These are phyloP conservation scores for Hypomyces rosellus DNA, from an alignment of 2,329 filamentous ascomycete species.

Conservation along the genomic window DNA sequence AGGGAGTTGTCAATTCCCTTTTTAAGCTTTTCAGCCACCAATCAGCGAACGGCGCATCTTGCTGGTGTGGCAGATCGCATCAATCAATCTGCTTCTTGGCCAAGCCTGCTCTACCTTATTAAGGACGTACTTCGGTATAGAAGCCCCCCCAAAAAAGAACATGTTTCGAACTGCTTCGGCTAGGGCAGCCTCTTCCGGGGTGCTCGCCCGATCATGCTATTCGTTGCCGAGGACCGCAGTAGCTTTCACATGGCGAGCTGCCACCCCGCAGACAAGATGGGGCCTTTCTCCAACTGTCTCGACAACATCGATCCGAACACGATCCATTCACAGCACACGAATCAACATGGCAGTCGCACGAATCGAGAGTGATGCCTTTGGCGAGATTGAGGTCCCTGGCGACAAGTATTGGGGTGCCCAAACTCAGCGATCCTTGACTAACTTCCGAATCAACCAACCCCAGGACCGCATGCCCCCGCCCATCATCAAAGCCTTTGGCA, in stretches of 20 bases:
- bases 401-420: constrained; percentile 99
- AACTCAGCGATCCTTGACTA: constrained; percentile 90
- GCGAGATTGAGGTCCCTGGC: constrained; percentile 82
- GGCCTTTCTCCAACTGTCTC: background rate
- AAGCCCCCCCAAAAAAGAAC: background rate
- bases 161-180: constrained; percentile 1
- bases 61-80: too few relatives aligned
- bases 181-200: background rate
- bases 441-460: constrained; percentile 99
- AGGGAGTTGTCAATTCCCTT: too few relatives aligned
- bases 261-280: constrained; percentile 1
- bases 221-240: background rate
- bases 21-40: too few relatives aligned
- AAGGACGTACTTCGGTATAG: too few relatives aligned
- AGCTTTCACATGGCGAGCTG: background rate
- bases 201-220: background rate
- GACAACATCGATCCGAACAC: background rate
- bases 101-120: too few relatives aligned
- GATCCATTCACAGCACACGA: constrained; percentile 15
- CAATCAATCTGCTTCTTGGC: too few relatives aligned
- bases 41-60: too few relatives aligned
- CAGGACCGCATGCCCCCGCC: constrained; percentile 97
- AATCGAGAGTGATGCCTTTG: constrained; percentile 95
- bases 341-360: constrained; percentile 46
- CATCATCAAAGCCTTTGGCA: constrained; percentile 88